Percentiles rank a stretch among this genome's conserved stretches.
These are phyloP conservation scores for Spizellomyces sp. DNA, from an alignment of 192 early-diverging fungal genomes.

Conservation along the genomic window DNA sequence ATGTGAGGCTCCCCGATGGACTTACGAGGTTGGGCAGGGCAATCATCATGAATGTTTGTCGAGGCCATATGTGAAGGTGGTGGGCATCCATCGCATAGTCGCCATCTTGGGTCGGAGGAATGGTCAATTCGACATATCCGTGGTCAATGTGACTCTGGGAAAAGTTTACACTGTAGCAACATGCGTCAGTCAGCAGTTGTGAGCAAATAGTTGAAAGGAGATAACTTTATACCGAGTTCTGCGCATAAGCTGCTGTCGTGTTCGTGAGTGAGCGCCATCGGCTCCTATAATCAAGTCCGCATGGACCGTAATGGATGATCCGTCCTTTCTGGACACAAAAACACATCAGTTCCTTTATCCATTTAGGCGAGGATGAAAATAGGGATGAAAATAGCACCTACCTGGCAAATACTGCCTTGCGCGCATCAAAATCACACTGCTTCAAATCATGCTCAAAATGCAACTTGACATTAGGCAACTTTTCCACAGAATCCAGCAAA, in stretches of 20 bases:
- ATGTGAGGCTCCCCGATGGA: not conserved
- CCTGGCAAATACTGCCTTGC: slow-evolving; percentile 41
- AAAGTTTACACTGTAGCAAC: slow-evolving; percentile 71
- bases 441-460: slow-evolving; percentile 76
- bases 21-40: slow-evolving; percentile 88
- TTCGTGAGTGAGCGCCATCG: slow-evolving; percentile 84
- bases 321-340: slow-evolving; percentile 35
- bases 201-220: not conserved
- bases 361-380: not conserved
- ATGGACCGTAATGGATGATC: slow-evolving; percentile 42
- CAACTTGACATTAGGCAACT: slow-evolving; percentile 67
- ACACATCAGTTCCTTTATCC: not conserved
- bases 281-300: slow-evolving; percentile 86
- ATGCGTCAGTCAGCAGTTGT: not conserved
- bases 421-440: slow-evolving; percentile 73
- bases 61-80: slow-evolving; percentile 98
- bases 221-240: slow-evolving; percentile 53
- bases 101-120: slow-evolving; percentile 67
- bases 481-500: slow-evolving; percentile 74
- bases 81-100: slow-evolving; percentile 84
- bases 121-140: slow-evolving; percentile 89
- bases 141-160: slow-evolving; percentile 89
- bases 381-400: not conserved
- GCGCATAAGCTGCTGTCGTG: slow-evolving; percentile 81
- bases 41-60: slow-evolving; percentile 96